Percentiles rank a stretch among this genome's conserved stretches.
phyloP scores from a whole-genome alignment of 2,329 filamentous ascomycete genomes.

The Trichoderma simmonsii region DNA sequence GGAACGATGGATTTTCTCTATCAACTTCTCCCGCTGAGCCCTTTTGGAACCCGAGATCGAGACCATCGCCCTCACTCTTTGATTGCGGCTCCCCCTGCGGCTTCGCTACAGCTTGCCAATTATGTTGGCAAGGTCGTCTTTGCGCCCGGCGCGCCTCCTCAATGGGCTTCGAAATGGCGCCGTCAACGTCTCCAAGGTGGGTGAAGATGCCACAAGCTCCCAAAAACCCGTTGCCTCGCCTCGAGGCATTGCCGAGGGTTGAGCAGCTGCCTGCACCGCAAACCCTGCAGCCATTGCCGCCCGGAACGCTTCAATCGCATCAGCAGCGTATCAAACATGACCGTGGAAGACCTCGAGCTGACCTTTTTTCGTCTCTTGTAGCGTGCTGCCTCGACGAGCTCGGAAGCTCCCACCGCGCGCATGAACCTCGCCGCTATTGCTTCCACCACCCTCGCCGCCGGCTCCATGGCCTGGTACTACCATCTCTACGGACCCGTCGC shows the following conservation, averaged over 20 bases:
- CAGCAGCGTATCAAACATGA: slow-evolving; percentile 20
- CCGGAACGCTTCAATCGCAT: slow-evolving; percentile 31
- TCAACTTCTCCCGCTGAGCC: slow-evolving; percentile 39
- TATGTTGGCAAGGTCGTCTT: slow-evolving; percentile 91
- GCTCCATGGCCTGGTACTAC: slow-evolving; percentile 95
- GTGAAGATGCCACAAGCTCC: slow-evolving; percentile 33
- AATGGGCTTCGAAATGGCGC: slow-evolving; percentile 72
- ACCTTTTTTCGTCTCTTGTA: slow-evolving; percentile 36
- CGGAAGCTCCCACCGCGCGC: slow-evolving; percentile 69
- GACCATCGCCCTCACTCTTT: slow-evolving; percentile 34
- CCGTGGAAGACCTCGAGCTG: slow-evolving; percentile 33
- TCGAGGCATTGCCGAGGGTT: slow-evolving; percentile 32
- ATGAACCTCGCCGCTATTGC: slow-evolving; percentile 83
- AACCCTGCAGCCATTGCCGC: slow-evolving; percentile 24
- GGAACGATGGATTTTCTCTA: slow-evolving; percentile 44
- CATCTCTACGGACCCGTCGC: slow-evolving; percentile 88
- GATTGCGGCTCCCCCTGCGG: slow-evolving; percentile 36
- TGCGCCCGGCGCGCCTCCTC: slow-evolving; percentile 85
- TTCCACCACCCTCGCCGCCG: slow-evolving; percentile 81
- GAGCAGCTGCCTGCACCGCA: slow-evolving; percentile 24
- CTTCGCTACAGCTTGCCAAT: slow-evolving; percentile 48
- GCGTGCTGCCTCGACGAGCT: slow-evolving; percentile 70
- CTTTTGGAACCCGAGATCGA: slow-evolving; percentile 40
- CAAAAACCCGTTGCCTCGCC: neutral
- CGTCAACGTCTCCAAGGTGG: slow-evolving; percentile 72